Evolutionary conservation across 306 rosid species (phyloP).

Genomic region (Dryas drummondii): DNA sequence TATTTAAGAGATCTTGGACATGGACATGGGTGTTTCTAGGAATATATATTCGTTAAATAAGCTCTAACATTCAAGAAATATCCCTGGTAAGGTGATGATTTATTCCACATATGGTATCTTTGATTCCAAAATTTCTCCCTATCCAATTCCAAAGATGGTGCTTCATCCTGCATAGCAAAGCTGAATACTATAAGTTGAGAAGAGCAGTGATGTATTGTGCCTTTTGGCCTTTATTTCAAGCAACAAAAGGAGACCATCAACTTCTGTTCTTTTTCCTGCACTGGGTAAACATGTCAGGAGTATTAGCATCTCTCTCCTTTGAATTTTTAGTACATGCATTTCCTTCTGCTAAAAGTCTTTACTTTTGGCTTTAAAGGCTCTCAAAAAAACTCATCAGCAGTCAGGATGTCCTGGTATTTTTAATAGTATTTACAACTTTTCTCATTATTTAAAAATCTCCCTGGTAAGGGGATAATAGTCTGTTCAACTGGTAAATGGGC

Average conservation of each 20-base stretch:
- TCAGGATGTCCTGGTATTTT: constrained; percentile 77
- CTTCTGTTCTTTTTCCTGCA: constrained; percentile 71
- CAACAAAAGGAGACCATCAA: constrained; percentile 76
- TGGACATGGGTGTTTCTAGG: constrained; percentile 45
- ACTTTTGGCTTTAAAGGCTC: constrained; percentile 66
- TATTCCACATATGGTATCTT: constrained; percentile 32
- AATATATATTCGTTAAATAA: constrained; percentile 21
- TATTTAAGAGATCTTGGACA: constrained; percentile 42
- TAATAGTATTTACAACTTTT: constrained; percentile 48
- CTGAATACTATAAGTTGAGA: constrained; percentile 59
- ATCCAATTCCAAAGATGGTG: constrained; percentile 48
- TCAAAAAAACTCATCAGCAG: constrained; percentile 56
- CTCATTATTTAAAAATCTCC: constrained; percentile 51
- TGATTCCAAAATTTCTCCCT: constrained; percentile 38
- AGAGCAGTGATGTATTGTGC: constrained; percentile 57
- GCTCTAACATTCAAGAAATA: constrained; percentile 36
- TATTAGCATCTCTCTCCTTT: constrained; percentile 69
- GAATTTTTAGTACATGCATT: constrained; percentile 48
- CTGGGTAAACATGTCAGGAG: constrained; percentile 87
- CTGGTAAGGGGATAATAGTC: constrained; percentile 97
- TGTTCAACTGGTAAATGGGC: constrained; percentile 80
- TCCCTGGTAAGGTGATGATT: constrained; percentile 70
- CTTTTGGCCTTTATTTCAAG: constrained; percentile 63
- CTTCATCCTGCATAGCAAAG: constrained; percentile 56
- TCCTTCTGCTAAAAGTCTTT: constrained; percentile 65